A percentile compares a stretch with the other conserved stretches of the same genome.
These are phyloP conservation scores for Talaromyces trachyspermus DNA, from an alignment of 495 filamentous ascomycete species.

Conservation along the genomic window DNA sequence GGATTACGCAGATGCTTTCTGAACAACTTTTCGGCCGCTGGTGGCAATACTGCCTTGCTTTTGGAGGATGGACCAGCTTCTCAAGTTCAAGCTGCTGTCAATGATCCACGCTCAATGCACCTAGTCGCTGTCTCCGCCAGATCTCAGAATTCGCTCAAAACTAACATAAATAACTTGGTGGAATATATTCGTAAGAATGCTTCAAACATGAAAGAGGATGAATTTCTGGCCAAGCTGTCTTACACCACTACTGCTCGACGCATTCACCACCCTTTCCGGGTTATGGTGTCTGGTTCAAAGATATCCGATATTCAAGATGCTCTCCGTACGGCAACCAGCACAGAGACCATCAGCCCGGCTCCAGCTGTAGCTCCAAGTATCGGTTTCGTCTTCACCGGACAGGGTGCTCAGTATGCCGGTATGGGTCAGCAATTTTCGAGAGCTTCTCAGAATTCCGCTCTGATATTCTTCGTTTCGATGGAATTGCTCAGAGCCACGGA, in stretches of 20 bases:
- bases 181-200: conserved; percentile 31
- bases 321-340: conserved; percentile 14
- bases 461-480: conserved; percentile 60
- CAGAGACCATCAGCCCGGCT: conserved; percentile 31
- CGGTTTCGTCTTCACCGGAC: conserved; percentile 47
- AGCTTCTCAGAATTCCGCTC: conserved; percentile 52
- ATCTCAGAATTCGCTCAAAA: conserved; percentile 46
- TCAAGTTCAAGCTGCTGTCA: conserved; percentile 27
- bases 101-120: conserved; percentile 46
- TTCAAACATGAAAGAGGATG: conserved; percentile 33
- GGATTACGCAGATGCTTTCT: conserved; percentile 58
- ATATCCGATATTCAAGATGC: conserved; percentile 13
- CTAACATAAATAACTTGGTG: conserved; percentile 44
- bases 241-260: conserved; percentile 80
- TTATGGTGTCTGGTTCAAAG: conserved; percentile 46
- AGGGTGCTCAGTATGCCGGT: conserved; percentile 44
- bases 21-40: conserved; percentile 61
- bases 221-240: conserved; percentile 40
- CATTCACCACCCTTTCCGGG: conserved; percentile 74
- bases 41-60: conserved; percentile 47
- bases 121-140: conserved; percentile 47
- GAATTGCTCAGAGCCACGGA: conserved; percentile 59
- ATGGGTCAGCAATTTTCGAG: conserved; percentile 60
- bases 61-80: conserved; percentile 45
- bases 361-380: conserved; percentile 37